Evolutionary conservation across 176 grass and related monocot species (phyloP).

Genomic region (Oryza glumipatula): DNA sequence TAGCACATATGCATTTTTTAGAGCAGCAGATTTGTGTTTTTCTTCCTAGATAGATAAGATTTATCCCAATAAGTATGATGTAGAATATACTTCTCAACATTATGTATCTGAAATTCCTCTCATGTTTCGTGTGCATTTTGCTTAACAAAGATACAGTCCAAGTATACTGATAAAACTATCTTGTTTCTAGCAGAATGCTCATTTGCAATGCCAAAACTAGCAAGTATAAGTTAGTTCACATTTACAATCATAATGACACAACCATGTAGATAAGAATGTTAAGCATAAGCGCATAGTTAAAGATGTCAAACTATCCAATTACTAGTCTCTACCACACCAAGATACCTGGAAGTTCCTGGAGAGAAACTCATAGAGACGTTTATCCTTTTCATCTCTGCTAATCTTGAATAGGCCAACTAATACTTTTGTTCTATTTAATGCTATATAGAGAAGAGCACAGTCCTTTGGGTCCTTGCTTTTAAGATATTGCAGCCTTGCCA

Average conservation of each 20-base stretch:
- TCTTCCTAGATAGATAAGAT: constrained; percentile 71
- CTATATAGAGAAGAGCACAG: constrained; percentile 93
- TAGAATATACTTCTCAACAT: constrained; percentile 37
- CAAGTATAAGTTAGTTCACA: constrained; percentile 22
- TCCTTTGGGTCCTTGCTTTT: constrained; percentile 91
- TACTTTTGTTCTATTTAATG: constrained; percentile 86
- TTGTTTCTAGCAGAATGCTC: constrained; percentile 4
- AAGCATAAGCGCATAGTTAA: neutral
- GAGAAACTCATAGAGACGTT: constrained; percentile 79
- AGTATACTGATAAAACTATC: constrained; percentile 37
- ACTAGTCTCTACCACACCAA: constrained; percentile 25
- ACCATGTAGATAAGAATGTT: constrained; percentile 33
- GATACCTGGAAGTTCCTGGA: constrained; percentile 91
- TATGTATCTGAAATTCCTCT: constrained; percentile 16
- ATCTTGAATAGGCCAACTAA: constrained; percentile 94
- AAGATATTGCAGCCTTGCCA: constrained; percentile 94
- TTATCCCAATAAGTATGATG: constrained; percentile 31
- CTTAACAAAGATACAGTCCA: neutral
- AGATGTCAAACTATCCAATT: constrained; percentile 25
- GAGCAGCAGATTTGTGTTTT: constrained; percentile 88
- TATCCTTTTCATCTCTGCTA: constrained; percentile 90
- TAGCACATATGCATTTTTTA: constrained; percentile 99
- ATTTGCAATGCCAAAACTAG: constrained; percentile 35
- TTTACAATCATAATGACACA: constrained; percentile 14
- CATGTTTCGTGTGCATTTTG: constrained; percentile 9